A percentile compares a stretch with the other conserved stretches of the same genome.
phyloP scores from a whole-genome alignment of 176 grass and related monocot genomes.

The Aegilops speltoides region DNA sequence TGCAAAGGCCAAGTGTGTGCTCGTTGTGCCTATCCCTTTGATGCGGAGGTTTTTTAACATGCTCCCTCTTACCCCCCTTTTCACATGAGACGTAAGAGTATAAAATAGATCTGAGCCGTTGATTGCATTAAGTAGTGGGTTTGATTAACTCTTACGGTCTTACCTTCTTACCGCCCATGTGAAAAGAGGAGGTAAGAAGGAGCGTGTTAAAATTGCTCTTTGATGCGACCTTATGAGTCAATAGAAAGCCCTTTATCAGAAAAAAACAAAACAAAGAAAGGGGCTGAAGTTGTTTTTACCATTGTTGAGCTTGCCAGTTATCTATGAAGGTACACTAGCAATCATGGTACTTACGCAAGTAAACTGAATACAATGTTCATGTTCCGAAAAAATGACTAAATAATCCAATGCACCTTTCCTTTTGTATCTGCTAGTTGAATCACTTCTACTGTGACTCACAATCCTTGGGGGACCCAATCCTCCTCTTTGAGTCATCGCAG shows the following conservation, averaged over 20 bases:
- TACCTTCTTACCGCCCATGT: too few species aligned
- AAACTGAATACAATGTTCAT: constrained; percentile 6
- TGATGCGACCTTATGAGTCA: neutral
- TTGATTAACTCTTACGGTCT: too few species aligned
- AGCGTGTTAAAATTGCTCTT: too few species aligned
- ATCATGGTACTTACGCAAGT: neutral
- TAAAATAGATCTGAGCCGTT: too few species aligned
- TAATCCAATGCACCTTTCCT: constrained; percentile 19
- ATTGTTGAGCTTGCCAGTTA: neutral
- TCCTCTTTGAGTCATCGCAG: constrained; percentile 49
- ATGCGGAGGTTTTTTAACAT: too few species aligned
- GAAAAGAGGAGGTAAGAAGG: too few species aligned
- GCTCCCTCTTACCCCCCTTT: too few species aligned
- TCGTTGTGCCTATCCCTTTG: neutral
- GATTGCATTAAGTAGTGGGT: too few species aligned
- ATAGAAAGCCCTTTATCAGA: neutral
- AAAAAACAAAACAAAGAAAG: neutral
- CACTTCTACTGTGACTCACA: constrained; percentile 36
- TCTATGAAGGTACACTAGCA: neutral
- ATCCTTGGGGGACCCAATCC: constrained; percentile 25
- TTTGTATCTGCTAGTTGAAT: constrained; percentile 23
- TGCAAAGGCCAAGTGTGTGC: neutral
- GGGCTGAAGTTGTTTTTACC: neutral
- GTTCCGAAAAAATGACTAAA: constrained; percentile 33
- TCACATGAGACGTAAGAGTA: too few species aligned